Evolutionary conservation across 2,329 filamentous ascomycete species (phyloP), one percentile per base, ranked within the genome.

Genomic region (Diaporthe caulivora): DNA sequence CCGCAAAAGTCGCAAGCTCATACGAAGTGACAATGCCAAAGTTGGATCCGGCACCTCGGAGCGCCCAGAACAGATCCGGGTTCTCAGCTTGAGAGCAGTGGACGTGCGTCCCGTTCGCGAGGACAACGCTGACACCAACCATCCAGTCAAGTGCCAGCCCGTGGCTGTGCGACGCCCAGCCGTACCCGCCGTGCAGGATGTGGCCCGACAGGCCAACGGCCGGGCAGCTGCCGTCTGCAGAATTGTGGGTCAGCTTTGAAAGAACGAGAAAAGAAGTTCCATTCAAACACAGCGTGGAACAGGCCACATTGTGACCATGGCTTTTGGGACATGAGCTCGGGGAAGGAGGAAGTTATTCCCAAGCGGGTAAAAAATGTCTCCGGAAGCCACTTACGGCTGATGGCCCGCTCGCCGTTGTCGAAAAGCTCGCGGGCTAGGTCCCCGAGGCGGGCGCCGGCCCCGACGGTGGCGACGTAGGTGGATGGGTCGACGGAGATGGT

Each of bases 221-320:
- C 4, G 87, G 86, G 75, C 87, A 89, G 1, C 87, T 87, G n/a
- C 87, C 87, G 64, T n/a, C n/a, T n/a, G n/a, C n/a, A n/a, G n/a
- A n/a, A n/a, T n/a, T n/a, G n/a, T n/a, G n/a, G n/a, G n/a, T n/a
- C n/a, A n/a, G n/a, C n/a, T n/a, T n/a, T n/a, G n/a, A n/a, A n/a
- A n/a, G n/a, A n/a, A n/a, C n/a, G n/a, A n/a, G n/a, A n/a, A n/a
- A n/a, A n/a, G n/a, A n/a, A n/a, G n/a, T n/a, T n/a, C n/a, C n/a
- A n/a, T n/a, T n/a, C n/a, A n/a, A n/a, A n/a, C n/a, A n/a, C n/a
- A n/a, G n/a, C n/a, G n/a, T n/a, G n/a, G n/a, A n/a, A n/a, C n/a
- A n/a, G n/a, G n/a, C n/a, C n/a, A n/a, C n/a, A n/a, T n/a, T n/a
- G n/a, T n/a, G n/a, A n/a, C n/a, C n/a, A n/a, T n/a, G n/a, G n/a